These are phyloP conservation scores for Pyrenochaeta sp. DNA, from an alignment of 2,329 filamentous ascomycete genomes.

Conservation along the genomic window DNA sequence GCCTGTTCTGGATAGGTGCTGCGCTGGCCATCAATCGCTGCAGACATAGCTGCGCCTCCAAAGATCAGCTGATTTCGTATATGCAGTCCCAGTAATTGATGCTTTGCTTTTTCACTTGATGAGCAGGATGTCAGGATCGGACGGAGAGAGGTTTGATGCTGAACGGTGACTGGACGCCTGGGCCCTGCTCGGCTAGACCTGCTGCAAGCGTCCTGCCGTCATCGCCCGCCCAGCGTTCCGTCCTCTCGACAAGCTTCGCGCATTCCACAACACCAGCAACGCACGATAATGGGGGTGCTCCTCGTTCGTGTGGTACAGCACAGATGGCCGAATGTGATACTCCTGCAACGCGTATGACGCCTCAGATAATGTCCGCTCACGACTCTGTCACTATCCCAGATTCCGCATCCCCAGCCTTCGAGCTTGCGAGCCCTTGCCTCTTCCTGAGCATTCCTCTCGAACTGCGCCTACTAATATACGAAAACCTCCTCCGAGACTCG, in stretches of 20 bases:
- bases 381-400: too few species aligned
- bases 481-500: background rate
- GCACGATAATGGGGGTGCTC: background rate
- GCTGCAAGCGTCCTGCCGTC: background rate
- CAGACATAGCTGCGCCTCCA: background rate
- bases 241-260: background rate
- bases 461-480: background rate
- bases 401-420: background rate
- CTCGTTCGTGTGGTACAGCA: background rate
- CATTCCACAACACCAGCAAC: background rate
- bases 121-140: background rate
- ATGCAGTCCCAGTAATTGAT: background rate
- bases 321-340: background rate
- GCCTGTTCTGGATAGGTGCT: constrained; percentile 46
- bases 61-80: background rate
- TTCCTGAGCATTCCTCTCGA: background rate
- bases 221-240: background rate
- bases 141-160: constrained; percentile 1
- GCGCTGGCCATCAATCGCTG: constrained; percentile 40
- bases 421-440: background rate
- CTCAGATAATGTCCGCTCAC: background rate
- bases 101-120: background rate
- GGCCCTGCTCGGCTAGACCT: constrained; percentile 1
- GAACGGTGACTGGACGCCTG: constrained; percentile 1
- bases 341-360: background rate